Conservation (phyloP, 1,284 basidiomycete species). For the Kwoniella shivajii region DNA sequence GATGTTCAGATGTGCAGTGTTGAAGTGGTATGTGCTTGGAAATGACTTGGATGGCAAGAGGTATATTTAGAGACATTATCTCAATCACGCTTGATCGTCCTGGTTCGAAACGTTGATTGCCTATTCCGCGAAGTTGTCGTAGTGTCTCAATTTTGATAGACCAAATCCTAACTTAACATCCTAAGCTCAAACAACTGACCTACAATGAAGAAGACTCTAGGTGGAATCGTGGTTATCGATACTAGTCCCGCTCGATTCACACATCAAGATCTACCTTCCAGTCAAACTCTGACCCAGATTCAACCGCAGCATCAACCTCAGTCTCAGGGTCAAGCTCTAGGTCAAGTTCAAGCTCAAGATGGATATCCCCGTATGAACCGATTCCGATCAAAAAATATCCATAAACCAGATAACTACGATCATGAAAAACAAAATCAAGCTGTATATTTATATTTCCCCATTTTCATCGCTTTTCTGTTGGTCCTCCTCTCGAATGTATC, state of each 20-base stretch:
- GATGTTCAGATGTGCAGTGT: too few species aligned
- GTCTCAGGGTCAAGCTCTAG: background rate
- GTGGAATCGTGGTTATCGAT: conserved; percentile 21
- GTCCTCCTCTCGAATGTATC: conserved; percentile 30
- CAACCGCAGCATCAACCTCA: background rate
- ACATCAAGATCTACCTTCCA: background rate
- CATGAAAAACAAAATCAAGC: conserved; percentile 36
- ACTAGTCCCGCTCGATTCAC: conserved; percentile 19
- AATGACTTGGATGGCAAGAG: background rate
- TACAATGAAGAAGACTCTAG: conserved; percentile 20
- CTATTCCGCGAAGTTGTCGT: background rate
- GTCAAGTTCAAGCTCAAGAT: background rate
- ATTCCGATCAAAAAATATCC: background rate
- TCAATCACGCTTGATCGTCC: background rate
- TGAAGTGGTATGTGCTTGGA: too few species aligned
- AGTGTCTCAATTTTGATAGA: background rate
- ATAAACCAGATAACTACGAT: conserved; percentile 3
- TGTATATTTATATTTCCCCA: conserved; percentile 38
- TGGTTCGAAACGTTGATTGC: background rate
- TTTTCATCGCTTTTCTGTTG: conserved; percentile 30
- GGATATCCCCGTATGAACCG: background rate
- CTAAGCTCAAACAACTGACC: too few species aligned
- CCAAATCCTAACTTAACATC: too few species aligned
- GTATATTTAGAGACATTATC: background rate
- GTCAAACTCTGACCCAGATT: background rate